These are phyloP conservation scores for Schwanniomyces pseudopolymorphus DNA, from an alignment of 805 yeast species.

Conservation along the genomic window DNA sequence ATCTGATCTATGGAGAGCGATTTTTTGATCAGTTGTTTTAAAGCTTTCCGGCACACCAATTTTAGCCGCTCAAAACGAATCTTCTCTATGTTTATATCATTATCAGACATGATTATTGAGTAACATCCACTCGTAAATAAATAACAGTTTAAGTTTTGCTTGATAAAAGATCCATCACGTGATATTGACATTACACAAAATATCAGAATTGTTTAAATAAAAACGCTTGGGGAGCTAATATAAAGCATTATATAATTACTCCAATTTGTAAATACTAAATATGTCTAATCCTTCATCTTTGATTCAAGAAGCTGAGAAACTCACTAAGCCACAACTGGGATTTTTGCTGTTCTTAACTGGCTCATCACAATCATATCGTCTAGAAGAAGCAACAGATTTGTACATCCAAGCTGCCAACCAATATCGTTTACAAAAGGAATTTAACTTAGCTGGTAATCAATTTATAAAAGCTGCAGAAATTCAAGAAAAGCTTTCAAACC, in stretches of 20 bases:
- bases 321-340: slow-evolving; percentile 63
- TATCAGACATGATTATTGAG: slow-evolving; percentile 3
- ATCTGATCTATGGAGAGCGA: slow-evolving; percentile 52
- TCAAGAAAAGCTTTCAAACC: slow-evolving; percentile 70
- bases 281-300: slow-evolving; percentile 48
- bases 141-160: background rate
- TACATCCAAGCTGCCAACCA: slow-evolving; percentile 92
- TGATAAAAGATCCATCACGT: slow-evolving; percentile 9
- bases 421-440: slow-evolving; percentile 74
- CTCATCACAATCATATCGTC: slow-evolving; percentile 57
- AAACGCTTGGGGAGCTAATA: background rate
- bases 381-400: slow-evolving; percentile 90
- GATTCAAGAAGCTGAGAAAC: slow-evolving; percentile 43
- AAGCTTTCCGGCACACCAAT: slow-evolving; percentile 52
- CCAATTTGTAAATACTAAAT: background rate
- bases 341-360: slow-evolving; percentile 66
- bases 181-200: background rate
- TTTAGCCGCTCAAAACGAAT: slow-evolving; percentile 51
- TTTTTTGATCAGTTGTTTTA: slow-evolving; percentile 50
- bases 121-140: no score
- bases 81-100: slow-evolving; percentile 9
- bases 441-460: slow-evolving; percentile 72
- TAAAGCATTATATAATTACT: background rate
- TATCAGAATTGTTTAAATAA: no score
- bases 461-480: slow-evolving; percentile 84